Base-by-base conservation (phyloP, 2,329 filamentous ascomycete species). In the Gnomoniopsis sp. region DNA sequence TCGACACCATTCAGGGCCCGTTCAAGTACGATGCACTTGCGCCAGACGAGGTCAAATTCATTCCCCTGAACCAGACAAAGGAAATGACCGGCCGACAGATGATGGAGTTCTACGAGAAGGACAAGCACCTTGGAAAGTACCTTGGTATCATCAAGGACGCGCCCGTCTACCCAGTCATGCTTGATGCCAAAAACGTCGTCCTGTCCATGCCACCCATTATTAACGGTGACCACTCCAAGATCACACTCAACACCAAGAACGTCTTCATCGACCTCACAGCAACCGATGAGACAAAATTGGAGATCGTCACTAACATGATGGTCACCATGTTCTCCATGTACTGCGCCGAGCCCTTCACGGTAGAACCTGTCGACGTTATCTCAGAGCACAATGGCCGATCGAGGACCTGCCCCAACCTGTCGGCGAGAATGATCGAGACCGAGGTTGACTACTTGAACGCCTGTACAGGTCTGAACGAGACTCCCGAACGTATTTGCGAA, bases 211-310 rank as follows among this genome's bases (percentile, higher is more conserved):
- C 95, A 1, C 95, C 95, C 19, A 98, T 99, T 68, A 99, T 99
- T 81, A 99, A 99, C 78, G 87, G 93, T 68, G 86, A 99, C 70
- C 93, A 95, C 77, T 97, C 93, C 69, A 99, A 99, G 77, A 99
- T 99, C 72, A 91, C 88, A 8, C 78, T 96, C 48, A 79, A 96
- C 71, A 98, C 93, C 59, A 93, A 84, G 70, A 97, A 99, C 69
- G 86, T 99, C 69, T 90, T 99, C 75, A 96, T 99, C 72, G 95
- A 99, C 75, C 92, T 96, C 68, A 99, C 95, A 8, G 96, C 93
- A 44, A 93, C 92, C 44, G 95, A 99, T 72, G 88, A 89, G 71
- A 99, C 96, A 30, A 99, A 99, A 79, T 84, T 98, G 48, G 93
- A 97, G 67, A 91, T 99, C 64, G 93, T 97, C 62, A 91, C 89